A percentile compares a stretch with the other conserved stretches of the same genome.
These are phyloP conservation scores for Hemileccinum impolitum DNA, from an alignment of 768 basidiomycete genomes.

Conservation along the genomic window DNA sequence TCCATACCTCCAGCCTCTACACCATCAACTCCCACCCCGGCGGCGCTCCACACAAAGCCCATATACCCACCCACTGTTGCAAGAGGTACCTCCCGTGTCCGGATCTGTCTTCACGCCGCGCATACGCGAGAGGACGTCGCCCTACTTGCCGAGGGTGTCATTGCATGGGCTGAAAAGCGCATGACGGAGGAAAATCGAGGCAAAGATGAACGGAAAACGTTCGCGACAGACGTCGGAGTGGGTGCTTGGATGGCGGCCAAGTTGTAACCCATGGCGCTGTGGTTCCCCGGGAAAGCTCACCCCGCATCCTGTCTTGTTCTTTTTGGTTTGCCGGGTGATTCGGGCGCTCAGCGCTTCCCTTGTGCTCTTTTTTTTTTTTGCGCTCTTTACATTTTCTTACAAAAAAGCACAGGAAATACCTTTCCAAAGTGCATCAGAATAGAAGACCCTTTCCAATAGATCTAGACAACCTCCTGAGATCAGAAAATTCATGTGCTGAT, in stretches of 20 bases:
- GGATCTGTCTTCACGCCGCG: conserved; percentile 84
- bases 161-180: conserved; percentile 33
- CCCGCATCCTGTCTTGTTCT: neutral
- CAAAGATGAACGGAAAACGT: conserved; percentile 8
- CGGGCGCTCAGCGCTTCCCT: too few relatives aligned
- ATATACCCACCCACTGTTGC: conserved; percentile 91
- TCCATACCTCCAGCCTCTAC: neutral
- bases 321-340: neutral
- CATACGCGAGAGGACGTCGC: conserved; percentile 66
- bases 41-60: conserved; percentile 63
- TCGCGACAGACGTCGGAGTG: conserved; percentile 15
- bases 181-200: conserved; percentile 5
- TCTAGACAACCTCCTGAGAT: neutral
- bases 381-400: too few relatives aligned
- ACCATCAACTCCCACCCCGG: conserved; percentile 3
- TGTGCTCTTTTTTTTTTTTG: too few relatives aligned
- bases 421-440: too few relatives aligned
- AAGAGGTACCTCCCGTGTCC: conserved; percentile 76
- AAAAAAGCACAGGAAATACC: too few relatives aligned
- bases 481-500: too few relatives aligned
- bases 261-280: conserved; percentile 4
- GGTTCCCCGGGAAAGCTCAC: neutral
- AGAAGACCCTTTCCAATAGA: neutral
- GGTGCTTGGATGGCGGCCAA: conserved; percentile 30
- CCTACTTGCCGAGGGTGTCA: conserved; percentile 47